phyloP scores from a whole-genome alignment of 345 rosid species.

The Citrus trifoliata region DNA sequence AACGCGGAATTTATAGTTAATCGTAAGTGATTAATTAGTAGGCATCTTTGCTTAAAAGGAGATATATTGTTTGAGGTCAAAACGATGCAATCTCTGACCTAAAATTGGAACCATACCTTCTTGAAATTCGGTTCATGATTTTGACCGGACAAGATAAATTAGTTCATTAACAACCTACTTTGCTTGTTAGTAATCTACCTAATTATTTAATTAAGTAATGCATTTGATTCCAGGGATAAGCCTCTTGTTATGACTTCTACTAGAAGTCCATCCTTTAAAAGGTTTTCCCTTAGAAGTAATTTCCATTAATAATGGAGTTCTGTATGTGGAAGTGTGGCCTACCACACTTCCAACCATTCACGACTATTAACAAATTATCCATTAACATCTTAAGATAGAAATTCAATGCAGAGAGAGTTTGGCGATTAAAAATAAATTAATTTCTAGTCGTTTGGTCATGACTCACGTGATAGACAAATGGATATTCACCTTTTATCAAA shows the following conservation, averaged over 20 bases:
- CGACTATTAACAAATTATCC: too few relatives aligned
- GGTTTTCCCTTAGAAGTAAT: neutral
- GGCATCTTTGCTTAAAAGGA: neutral
- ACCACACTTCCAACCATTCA: too few relatives aligned
- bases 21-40: neutral
- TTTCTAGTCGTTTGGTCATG: neutral
- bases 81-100: neutral
- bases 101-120: neutral
- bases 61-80: neutral
- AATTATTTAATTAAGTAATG: neutral
- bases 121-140: neutral
- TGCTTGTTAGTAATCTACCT: neutral
- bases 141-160: neutral
- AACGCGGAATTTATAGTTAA: conserved; percentile 5
- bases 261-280: neutral
- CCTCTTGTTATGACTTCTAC: neutral
- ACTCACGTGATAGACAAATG: neutral
- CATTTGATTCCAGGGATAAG: neutral
- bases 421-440: neutral
- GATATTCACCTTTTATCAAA: neutral
- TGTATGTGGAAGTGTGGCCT: too few relatives aligned
- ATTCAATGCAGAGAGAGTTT: too few relatives aligned
- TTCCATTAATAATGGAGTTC: too few relatives aligned
- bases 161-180: neutral
- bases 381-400: too few relatives aligned